Percentiles rank a stretch among this genome's conserved stretches.
phyloP scores from a whole-genome alignment of 2,329 filamentous ascomycete genomes.

The Lachnellula hyalina region DNA sequence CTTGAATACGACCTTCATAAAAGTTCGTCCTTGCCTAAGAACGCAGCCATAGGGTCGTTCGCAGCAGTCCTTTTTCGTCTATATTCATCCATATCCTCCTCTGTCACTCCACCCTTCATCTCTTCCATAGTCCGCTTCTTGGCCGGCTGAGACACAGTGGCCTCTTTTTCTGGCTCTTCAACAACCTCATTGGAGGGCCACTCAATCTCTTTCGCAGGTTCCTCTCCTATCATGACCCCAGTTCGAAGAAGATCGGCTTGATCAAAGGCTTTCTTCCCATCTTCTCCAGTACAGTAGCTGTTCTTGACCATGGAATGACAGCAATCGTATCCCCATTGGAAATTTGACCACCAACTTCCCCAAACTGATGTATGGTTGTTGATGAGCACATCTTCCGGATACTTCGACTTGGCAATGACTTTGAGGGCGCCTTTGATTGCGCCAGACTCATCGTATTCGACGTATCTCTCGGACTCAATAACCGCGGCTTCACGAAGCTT shows the following conservation, averaged over 20 bases:
- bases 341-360: constrained; percentile 96
- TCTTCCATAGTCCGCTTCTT: constrained; percentile 76
- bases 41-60: constrained; percentile 82
- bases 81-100: constrained; percentile 84
- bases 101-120: constrained; percentile 70
- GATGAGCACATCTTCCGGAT: constrained; percentile 77
- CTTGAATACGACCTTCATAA: constrained; percentile 33
- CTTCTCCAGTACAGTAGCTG: constrained; percentile 93
- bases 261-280: constrained; percentile 75
- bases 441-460: constrained; percentile 91
- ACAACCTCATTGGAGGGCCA: constrained; percentile 29
- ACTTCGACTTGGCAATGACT: constrained; percentile 78
- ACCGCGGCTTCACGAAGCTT: constrained; percentile 63
- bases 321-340: constrained; percentile 93
- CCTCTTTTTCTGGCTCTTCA: constrained; percentile 28
- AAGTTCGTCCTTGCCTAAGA: constrained; percentile 68
- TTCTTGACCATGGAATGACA: constrained; percentile 94
- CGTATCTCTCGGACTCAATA: constrained; percentile 76
- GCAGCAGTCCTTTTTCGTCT: constrained; percentile 67
- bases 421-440: constrained; percentile 82
- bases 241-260: constrained; percentile 60
- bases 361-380: constrained; percentile 93
- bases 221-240: constrained; percentile 34
- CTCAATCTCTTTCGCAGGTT: constrained; percentile 23
- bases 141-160: constrained; percentile 23